These are phyloP conservation scores for Populus hybrid DNA, from an alignment of 441 rosid species.

Conservation along the genomic window DNA sequence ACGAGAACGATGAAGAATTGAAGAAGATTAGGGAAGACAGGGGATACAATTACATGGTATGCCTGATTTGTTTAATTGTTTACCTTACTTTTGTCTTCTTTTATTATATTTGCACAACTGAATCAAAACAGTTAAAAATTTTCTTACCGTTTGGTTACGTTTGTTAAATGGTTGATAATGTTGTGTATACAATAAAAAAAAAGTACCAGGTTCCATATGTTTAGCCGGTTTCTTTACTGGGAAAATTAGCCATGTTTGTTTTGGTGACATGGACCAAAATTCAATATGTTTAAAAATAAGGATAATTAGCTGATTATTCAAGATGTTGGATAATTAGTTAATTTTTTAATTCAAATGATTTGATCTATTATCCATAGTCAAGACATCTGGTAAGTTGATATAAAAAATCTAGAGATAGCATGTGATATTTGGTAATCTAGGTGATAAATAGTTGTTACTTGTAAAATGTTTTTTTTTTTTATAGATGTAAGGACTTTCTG, in stretches of 20 bases:
- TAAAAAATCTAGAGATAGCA: too few relatives aligned
- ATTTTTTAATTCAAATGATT: too few relatives aligned
- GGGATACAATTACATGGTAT: slow-evolving; percentile 83
- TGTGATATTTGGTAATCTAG: too few relatives aligned
- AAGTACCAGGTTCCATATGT: background rate
- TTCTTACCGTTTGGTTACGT: background rate
- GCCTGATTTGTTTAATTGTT: background rate
- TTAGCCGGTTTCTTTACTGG: background rate
- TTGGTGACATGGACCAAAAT: too few relatives aligned
- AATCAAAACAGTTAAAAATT: background rate
- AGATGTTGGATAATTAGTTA: too few relatives aligned
- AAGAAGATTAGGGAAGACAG: slow-evolving; percentile 60
- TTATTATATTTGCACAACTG: background rate
- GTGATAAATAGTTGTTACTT: too few relatives aligned
- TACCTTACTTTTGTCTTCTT: background rate
- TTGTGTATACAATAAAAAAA: background rate
- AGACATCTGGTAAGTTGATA: too few relatives aligned
- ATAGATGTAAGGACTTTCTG: too few relatives aligned
- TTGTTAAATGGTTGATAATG: background rate
- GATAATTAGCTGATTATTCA: too few relatives aligned
- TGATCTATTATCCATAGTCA: too few relatives aligned
- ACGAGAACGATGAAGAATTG: slow-evolving; percentile 64
- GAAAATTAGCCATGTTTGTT: background rate
- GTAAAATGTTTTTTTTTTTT: too few relatives aligned
- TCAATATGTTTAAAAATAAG: too few relatives aligned